Evolutionary conservation across 345 rosid genomes (phyloP).

Genomic region (Salix koriyanagi): DNA sequence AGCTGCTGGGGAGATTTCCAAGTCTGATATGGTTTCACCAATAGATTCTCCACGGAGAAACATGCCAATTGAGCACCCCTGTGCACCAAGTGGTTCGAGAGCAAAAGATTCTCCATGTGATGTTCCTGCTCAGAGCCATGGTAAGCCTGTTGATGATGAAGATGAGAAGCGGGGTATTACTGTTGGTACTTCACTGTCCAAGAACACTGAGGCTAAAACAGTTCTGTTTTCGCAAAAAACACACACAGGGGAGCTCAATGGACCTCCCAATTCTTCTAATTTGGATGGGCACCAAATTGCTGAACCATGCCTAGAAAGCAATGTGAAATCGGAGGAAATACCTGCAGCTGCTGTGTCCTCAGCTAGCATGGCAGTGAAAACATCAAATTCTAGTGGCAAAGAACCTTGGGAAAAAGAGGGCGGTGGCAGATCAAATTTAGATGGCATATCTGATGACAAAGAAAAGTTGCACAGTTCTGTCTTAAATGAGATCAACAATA

Average conservation of each 20-base stretch:
- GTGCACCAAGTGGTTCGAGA: slow-evolving; percentile 34
- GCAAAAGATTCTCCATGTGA: slow-evolving; percentile 24
- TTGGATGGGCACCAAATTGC: slow-evolving; percentile 31
- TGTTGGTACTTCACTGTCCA: slow-evolving; percentile 18
- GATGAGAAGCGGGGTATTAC: slow-evolving; percentile 30
- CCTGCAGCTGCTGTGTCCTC: slow-evolving; percentile 12
- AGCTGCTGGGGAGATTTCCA: slow-evolving; percentile 83
- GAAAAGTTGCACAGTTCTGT: slow-evolving; percentile 18
- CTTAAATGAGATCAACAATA: slow-evolving; percentile 28
- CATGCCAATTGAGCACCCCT: slow-evolving; percentile 34
- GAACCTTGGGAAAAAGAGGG: slow-evolving; percentile 30
- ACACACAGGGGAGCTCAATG: slow-evolving; percentile 25
- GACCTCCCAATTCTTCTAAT: slow-evolving; percentile 28
- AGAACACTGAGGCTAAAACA: slow-evolving; percentile 26
- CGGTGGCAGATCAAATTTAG: slow-evolving; percentile 23
- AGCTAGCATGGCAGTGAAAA: slow-evolving; percentile 17
- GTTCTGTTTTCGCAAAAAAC: slow-evolving; percentile 18
- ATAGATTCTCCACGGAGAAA: slow-evolving; percentile 42
- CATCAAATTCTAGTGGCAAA: slow-evolving; percentile 22
- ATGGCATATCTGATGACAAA: slow-evolving; percentile 27
- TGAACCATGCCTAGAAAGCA: slow-evolving; percentile 39
- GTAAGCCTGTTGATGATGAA: slow-evolving; percentile 27
- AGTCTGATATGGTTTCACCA: slow-evolving; percentile 54
- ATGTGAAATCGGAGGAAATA: slow-evolving; percentile 38
- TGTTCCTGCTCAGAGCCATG: slow-evolving; percentile 23